Base-by-base conservation (phyloP, 192 early-diverging fungal genomes). In the Backusella macrospora region DNA sequence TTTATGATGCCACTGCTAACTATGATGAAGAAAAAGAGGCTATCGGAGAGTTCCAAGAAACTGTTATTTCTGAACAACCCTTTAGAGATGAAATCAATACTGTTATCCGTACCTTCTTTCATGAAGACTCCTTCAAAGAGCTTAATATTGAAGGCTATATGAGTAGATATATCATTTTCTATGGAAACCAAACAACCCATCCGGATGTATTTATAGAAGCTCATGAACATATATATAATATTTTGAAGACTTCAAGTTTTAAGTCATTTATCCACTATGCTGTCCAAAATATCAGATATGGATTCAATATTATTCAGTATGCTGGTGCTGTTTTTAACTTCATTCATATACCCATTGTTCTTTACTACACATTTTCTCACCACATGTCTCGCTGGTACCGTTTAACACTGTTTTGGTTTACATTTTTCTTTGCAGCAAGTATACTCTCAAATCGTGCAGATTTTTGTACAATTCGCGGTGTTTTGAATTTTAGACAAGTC, bases 51-150 rank as follows among this genome's bases (percentile, higher is more conserved):
- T 40, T 68, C 21, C 37, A 65, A 45, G 46, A 48, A 42, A 74
- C 63, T 1, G 21, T 74, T 2, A 46, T 45, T 23, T 69, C 45
- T 46, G 65, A 39, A 12, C 73, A 75, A 26, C 77, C 77, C 0
- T 71, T 65, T 40, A 55, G 77, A n/a, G 59, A 63, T 16, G 77
- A 79, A 65, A 47, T 79, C 5, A 70, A 79, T 12, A 46, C 67
- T 18, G 69, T 79, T 3, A 38, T 79, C 0, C n/a, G 26, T 39
- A 79, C 77, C 1, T 79, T 79, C 68, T 79, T 79, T 47, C 65
- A 70, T 5, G 23, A 46, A 13, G 42, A 52, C 12, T 75, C 77
- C 12, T 71, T 71, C 40, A 73, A 79, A 66, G 77, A 79, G 14
- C 49, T 79, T 0, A 79, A 74, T 9, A 21, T 79, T 4, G 67